Evolutionary conservation across 2,329 filamentous ascomycete species (phyloP), one percentile per base, ranked within the genome.

Genomic region (Fusarium hostae): DNA sequence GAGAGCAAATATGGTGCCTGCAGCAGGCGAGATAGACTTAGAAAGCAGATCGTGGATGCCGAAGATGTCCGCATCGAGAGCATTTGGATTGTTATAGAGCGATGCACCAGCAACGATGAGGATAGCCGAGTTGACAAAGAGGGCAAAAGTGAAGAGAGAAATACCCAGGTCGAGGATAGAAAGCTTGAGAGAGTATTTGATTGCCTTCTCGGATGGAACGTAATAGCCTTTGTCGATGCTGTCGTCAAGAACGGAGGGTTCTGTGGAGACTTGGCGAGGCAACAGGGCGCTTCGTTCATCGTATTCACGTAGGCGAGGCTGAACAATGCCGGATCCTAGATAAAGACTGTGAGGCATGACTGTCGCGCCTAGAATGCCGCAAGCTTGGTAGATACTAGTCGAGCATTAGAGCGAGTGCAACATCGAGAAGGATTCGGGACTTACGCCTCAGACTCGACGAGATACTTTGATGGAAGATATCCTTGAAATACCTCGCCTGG

Each of bases 51-150:
- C 81, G 81, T 97, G 91, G 75, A 97, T 97, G 41, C 89, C 90
- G 77, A 96, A 97, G 47, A 97, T 91, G 77, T 96, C 91, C 4
- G 93, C 93, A 52, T 89, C 84, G 11, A 86, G 82, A 3, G 92
- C 92, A 6, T 88, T 86, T 0, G 86, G 78, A 43, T 87, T 87
- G 8, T 86, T 81, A 78, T 91, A 94, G 0, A 97, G 86, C 1
- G 92, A 91, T 2, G 93, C 90, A 34, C 94, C 94, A 1, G 94
- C 91, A 18, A 94, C 91, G 74, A 96, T 94, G 24, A 96, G 86
- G 75, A 96, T 95, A 44, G 93, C 87, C 59, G 89, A 92, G 83
- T 96, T 96, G 78, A 95, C 91, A 78, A 96, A 95, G 6, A 95
- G 86, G 0, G 93, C 93, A 78, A 95, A 95, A 0, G 92, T 93